Evolutionary conservation across 495 filamentous ascomycete genomes (phyloP).

Genomic region (Mytilinidion resinicola): DNA sequence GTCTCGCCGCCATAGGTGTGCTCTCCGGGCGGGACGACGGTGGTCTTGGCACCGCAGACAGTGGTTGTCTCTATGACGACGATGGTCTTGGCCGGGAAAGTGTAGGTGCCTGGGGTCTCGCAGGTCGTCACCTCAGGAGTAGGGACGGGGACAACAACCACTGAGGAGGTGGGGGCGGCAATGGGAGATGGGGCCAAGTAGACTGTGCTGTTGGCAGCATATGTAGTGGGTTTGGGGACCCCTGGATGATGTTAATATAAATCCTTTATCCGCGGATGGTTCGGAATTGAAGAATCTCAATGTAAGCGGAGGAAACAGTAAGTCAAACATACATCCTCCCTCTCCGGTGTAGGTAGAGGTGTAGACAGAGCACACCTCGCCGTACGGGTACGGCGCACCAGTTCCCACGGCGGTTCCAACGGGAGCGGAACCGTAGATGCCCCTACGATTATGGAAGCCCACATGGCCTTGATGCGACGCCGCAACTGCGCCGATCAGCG

Average conservation of each 20-base stretch:
- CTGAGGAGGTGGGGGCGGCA: slow-evolving; percentile 57
- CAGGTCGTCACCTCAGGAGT: slow-evolving; percentile 61
- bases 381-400: slow-evolving; percentile 5
- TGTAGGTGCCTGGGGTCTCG: slow-evolving; percentile 69
- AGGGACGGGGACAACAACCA: slow-evolving; percentile 51
- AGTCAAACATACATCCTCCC: slow-evolving; percentile 2
- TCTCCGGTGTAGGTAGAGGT: slow-evolving; percentile 44
- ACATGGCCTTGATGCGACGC: slow-evolving; percentile 58
- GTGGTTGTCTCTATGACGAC: slow-evolving; percentile 60
- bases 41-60: slow-evolving; percentile 58
- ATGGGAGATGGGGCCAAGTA: slow-evolving; percentile 38
- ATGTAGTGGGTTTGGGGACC: slow-evolving; percentile 29
- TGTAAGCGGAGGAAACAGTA: too few species aligned
- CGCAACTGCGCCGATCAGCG: slow-evolving; percentile 56
- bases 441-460: slow-evolving; percentile 48
- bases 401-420: background rate
- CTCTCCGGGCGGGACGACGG: slow-evolving; percentile 56
- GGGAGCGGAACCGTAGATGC: slow-evolving; percentile 30
- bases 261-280: too few species aligned
- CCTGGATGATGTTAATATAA: background rate
- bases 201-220: slow-evolving; percentile 36
- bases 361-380: slow-evolving; percentile 60
- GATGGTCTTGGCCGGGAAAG: slow-evolving; percentile 69
- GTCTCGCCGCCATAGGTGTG: slow-evolving; percentile 73
- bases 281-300: background rate